phyloP scores from a whole-genome alignment of 2,329 filamentous ascomycete species.

The Ceratocystiopsis sp. region DNA sequence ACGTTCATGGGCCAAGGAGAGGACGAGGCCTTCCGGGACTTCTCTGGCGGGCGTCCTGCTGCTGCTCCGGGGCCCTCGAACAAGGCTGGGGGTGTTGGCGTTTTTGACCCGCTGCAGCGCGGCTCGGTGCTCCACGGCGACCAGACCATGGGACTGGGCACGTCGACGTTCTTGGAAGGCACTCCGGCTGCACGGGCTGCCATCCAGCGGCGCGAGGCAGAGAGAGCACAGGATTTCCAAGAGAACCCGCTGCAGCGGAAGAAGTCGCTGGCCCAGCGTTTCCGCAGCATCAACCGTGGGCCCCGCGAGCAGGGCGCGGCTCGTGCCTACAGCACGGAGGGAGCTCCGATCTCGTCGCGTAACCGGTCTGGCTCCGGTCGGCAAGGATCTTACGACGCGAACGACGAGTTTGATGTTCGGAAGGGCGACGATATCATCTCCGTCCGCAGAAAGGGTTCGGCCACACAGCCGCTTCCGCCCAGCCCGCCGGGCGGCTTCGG shows the following conservation, averaged over 20 bases:
- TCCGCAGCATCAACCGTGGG: conserved; percentile 68
- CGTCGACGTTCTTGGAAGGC: conserved; percentile 89
- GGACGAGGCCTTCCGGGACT: conserved; percentile 80
- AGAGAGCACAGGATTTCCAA: conserved; percentile 38
- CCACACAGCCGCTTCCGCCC: conserved; percentile 24
- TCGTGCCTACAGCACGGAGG: conserved; percentile 7
- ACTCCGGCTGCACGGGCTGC: conserved; percentile 70
- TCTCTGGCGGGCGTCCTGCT: conserved; percentile 13
- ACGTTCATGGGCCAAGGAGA: conserved; percentile 68
- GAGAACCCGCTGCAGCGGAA: conserved; percentile 59
- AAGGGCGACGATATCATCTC: conserved; percentile 34
- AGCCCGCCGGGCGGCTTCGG: conserved; percentile 36
- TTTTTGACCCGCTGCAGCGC: conserved; percentile 53
- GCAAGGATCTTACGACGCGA: not conserved
- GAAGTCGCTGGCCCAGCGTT: conserved; percentile 85
- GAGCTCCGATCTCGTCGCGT: conserved; percentile 12
- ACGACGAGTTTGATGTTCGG: conserved; percentile 55
- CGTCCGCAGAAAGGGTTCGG: conserved; percentile 18
- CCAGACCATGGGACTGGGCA: conserved; percentile 69
- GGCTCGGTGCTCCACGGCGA: conserved; percentile 67
- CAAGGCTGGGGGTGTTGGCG: conserved; percentile 13
- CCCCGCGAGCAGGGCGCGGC: conserved; percentile 32
- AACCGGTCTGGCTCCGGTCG: too few relatives aligned
- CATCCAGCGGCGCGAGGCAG: conserved; percentile 59
- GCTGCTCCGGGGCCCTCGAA: too few relatives aligned